Base-by-base conservation (phyloP, 2,329 filamentous ascomycete species). In the Botryotinia calthae region DNA sequence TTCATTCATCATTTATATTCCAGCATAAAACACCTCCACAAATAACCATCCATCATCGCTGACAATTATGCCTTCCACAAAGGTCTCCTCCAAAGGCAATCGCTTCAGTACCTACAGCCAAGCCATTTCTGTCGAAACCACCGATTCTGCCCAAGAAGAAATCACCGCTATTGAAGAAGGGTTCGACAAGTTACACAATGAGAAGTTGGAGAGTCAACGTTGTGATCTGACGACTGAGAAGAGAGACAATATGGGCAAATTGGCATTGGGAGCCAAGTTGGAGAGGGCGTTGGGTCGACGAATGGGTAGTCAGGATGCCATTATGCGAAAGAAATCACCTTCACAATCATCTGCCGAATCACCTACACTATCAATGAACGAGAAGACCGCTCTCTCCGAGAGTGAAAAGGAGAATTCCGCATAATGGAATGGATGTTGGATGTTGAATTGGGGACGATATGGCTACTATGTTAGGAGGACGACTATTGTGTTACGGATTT, bases 241-340 rank as follows among this genome's bases (percentile, higher is more conserved):
- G 84, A 87, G 84, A 28, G 90, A 92, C 76, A 87, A 90, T 79
- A 83, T 93, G 81, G 89, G 87, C 83, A 92, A 92, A 82, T 83
- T 93, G 77, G 91, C 91, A 25, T 84, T 93, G 68, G 90, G 91
- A 48, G 91, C 91, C n/a, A 93, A 93, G 82, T 84, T 93, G 68
- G 91, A 93, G 80, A 86, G 91, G 72, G 91, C 91, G 4, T 84
- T 93, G 44, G 87, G 87, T 72, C 84, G 91, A 76, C 85, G 91
- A 79, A 91, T 93, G 90, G 89, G 87, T 16, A 83, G 89, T 66
- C 91, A 93, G 81, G 91, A 93, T 81, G 91, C 91, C 61, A 87
- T 89, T 79, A 90, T 91, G 82, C 86, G 87, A 77, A 63, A 62
- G 56, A 74, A 56, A 51, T 62, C 58, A 48, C 48, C 61, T 61